A percentile compares a stretch with the other conserved stretches of the same genome.
Conservation (phyloP, 441 rosid species). For the Gossypium lobatum region DNA sequence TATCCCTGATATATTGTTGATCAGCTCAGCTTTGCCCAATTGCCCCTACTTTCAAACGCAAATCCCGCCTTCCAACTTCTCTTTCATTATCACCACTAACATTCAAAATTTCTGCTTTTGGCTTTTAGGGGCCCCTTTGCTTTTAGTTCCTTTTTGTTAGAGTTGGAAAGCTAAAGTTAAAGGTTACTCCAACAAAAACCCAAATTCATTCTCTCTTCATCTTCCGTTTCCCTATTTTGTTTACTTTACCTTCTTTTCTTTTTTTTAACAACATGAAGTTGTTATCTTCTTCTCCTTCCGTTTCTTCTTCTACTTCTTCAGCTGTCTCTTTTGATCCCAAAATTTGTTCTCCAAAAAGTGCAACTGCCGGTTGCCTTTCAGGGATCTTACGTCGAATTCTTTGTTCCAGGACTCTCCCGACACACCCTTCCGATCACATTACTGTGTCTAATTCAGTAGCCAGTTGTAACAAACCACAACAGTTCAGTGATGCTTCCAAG, state of each 20-base stretch:
- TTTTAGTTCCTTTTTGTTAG: slow-evolving; percentile 14
- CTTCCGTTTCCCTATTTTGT: slow-evolving; percentile 11
- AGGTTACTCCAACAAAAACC: slow-evolving; percentile 11
- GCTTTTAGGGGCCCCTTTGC: slow-evolving; percentile 4
- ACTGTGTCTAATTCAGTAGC: slow-evolving; percentile 25
- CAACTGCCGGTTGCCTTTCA: slow-evolving; percentile 40
- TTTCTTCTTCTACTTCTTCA: slow-evolving; percentile 7
- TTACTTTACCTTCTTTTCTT: background rate
- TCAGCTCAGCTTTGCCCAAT: slow-evolving; percentile 13
- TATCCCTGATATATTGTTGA: slow-evolving; percentile 12
- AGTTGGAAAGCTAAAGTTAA: slow-evolving; percentile 5
- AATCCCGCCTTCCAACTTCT: slow-evolving; percentile 32
- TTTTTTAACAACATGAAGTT: background rate
- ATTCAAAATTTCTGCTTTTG: slow-evolving; percentile 16
- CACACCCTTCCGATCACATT: slow-evolving; percentile 50
- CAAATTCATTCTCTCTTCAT: background rate
- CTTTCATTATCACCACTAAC: background rate
- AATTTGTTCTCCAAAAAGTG: slow-evolving; percentile 26
- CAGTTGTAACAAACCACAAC: slow-evolving; percentile 6
- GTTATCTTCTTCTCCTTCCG: slow-evolving; percentile 13
- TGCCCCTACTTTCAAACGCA: slow-evolving; percentile 27
- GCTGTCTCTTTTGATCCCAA: slow-evolving; percentile 15
- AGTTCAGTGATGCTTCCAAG: background rate
- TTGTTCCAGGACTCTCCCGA: slow-evolving; percentile 45
- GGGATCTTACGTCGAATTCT: slow-evolving; percentile 54